Evolutionary conservation across 164 flowering plant genomes (phyloP), one percentile per base, ranked within the genome.

Genomic region (Akebia trifoliata): DNA sequence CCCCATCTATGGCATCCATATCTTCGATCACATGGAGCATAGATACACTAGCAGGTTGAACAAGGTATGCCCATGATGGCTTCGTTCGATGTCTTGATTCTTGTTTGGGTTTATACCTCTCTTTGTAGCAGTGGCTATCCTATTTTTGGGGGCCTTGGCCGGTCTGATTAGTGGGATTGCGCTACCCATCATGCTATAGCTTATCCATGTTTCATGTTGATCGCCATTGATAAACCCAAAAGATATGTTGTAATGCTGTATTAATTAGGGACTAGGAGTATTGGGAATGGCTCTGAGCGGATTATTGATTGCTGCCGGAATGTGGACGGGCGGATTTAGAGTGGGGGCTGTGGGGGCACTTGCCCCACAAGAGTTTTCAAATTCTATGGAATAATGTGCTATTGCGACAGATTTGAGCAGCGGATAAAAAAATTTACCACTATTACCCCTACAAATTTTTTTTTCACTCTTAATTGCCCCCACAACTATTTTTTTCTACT

Each of bases 131-230:
- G 76, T 76, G 38, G 79, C 90, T 0, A 57, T 86, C 37, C 92
- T 87, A 0, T 86, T 86, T 69, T 59, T 86, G 47, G 50, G 63
- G 0, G 69, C 72, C 35, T 38, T 86, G 31, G 84, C 68, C 2
- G 64, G 75, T n/a, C 64, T 84, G 3, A 60, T 90, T 0, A 84
- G 90, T 35, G 96, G 90, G 6, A 32, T 88, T 0, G 68, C 85
- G 0, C 68, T 84, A 57, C 88, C 96, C 0, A 74, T 85, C 28
- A 85, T n/a, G n/a, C 90, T 1, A 62, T 85, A 24, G 86, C 79
- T 3, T 79, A 81, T 32, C 96, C 96, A 6, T 85, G 96, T 66
- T 85, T 83, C 70, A 87, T 87, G 86, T 85, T 87, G 86, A 59
- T 78, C 12, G 55, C 66, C 56, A 52, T 81, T 12, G 83, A 76